phyloP scores from a whole-genome alignment of 1,284 basidiomycete species.

The Apiotrichum domesticum region DNA sequence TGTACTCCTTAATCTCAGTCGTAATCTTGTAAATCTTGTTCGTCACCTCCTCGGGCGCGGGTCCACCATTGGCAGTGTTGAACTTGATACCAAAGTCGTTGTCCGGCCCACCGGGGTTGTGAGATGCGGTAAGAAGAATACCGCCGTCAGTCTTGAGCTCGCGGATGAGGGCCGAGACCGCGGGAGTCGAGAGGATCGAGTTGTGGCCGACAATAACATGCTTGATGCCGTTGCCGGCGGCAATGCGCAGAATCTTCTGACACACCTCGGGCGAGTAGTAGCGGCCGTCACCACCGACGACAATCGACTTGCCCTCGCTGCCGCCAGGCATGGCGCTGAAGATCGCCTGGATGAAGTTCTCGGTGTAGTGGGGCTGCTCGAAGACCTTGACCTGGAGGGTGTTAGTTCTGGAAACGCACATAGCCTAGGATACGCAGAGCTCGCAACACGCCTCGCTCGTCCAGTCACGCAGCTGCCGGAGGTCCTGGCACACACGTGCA shows the following conservation, averaged over 20 bases:
- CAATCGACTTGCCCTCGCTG: constrained; percentile 65
- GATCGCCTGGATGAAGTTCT: constrained; percentile 96
- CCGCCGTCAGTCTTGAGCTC: constrained; percentile 94
- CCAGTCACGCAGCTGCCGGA: too few relatives aligned
- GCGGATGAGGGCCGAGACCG: constrained; percentile 91
- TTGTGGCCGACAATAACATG: constrained; percentile 87
- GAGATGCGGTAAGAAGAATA: constrained; percentile 93
- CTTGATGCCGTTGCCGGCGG: constrained; percentile 80
- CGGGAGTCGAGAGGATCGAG: constrained; percentile 90
- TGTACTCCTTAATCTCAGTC: constrained; percentile 79
- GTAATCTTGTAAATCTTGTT: constrained; percentile 89
- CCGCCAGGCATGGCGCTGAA: constrained; percentile 82
- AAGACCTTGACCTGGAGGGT: constrained; percentile 20
- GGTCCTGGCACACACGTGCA: too few relatives aligned
- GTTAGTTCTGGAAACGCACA: background rate
- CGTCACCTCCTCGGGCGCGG: constrained; percentile 90
- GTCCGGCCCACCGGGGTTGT: constrained; percentile 96
- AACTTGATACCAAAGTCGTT: constrained; percentile 99
- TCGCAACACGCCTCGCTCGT: background rate
- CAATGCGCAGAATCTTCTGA: constrained; percentile 84
- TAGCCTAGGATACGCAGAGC: background rate
- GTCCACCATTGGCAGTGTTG: constrained; percentile 94
- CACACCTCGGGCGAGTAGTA: constrained; percentile 82
- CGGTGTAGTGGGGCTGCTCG: constrained; percentile 78
- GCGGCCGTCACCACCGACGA: constrained; percentile 95